These are phyloP conservation scores for Ceraceosorus guamensis DNA, from an alignment of 1,284 basidiomycete species.

Conservation along the genomic window DNA sequence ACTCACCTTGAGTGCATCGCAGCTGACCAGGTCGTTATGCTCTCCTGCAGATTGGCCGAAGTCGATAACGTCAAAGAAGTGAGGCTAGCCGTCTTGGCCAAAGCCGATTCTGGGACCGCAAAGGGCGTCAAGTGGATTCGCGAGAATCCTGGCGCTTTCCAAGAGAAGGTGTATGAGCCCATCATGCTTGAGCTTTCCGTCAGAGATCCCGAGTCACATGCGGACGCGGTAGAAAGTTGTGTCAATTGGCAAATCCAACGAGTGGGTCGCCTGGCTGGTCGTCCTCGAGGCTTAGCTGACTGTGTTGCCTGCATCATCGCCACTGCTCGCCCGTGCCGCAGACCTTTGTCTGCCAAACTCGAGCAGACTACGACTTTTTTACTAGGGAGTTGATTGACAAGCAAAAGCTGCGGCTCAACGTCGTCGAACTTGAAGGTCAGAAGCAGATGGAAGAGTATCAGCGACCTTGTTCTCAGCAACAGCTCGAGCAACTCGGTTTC, in stretches of 20 bases:
- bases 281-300: neutral
- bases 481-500: conserved; percentile 65
- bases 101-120: conserved; percentile 59
- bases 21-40: too few species aligned
- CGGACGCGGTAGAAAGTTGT: conserved; percentile 68
- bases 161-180: conserved; percentile 77
- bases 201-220: conserved; percentile 51
- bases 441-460: conserved; percentile 15
- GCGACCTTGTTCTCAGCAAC: conserved; percentile 20
- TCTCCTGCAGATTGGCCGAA: neutral
- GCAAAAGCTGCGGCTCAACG: conserved; percentile 41
- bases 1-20: too few species aligned
- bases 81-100: conserved; percentile 29
- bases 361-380: conserved; percentile 65
- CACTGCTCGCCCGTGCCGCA: conserved; percentile 49
- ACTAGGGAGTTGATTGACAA: conserved; percentile 61
- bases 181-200: conserved; percentile 64
- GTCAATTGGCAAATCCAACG: conserved; percentile 60
- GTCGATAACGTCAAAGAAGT: conserved; percentile 32
- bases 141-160: conserved; percentile 62
- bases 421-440: conserved; percentile 35
- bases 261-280: conserved; percentile 51
- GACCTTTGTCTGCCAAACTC: conserved; percentile 78
- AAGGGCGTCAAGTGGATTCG: conserved; percentile 72
- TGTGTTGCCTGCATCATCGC: conserved; percentile 7